Base-by-base conservation (phyloP, 2,329 filamentous ascomycete genomes). In the Emergomyces pasteurianus region DNA sequence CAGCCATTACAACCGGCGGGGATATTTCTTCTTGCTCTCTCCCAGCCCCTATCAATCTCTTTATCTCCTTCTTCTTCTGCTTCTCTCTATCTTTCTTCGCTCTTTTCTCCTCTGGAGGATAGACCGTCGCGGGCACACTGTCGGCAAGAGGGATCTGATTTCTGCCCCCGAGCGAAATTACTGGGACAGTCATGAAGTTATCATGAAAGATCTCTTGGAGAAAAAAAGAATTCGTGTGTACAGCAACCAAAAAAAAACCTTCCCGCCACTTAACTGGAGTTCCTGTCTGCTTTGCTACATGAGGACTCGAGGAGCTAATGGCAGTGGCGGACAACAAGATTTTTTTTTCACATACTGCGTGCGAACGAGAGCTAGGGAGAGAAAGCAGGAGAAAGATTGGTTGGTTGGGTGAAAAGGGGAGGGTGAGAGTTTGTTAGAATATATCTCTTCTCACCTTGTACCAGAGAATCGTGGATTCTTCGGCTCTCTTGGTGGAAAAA, bases 261-360 rank as follows among this genome's bases (percentile, higher is more conserved):
- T 43, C 23, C 16, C 57, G 69, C 73, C 72, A 67, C 71, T 68
- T 68, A 69, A 66, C 73, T 73, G 73, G 72, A 72, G 73, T 74
- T 71, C 71, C 70, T 65, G 65, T 71, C 71, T 67, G 68, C 74
- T 75, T 70, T 69, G 58, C 68, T 67, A 73, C 65, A 73, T 77
- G 74, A 74, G 72, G 73, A 73, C 55, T 67, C 47, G 64, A 68
- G 73, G 71, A 74, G 74, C 73, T 69, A 77, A 77, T 75, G 75
- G 74, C 75, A 70, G 69, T 69, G 74, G 74, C 70, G 66, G 61
- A 76, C 71, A 75, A 21, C 23, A 18, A 40, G 3, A n/a, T 9
- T 23, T 18, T n/a, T 43, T 18, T 16, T 18, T 23, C 23, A 2
- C 31, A n/a, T 3, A 31, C 49, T 52, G 49, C 28, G 28, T 18